Percentiles rank a stretch among this genome's conserved stretches.
Evolutionary conservation across 2,329 filamentous ascomycete genomes (phyloP).

Genomic region (Colletotrichum filicis): DNA sequence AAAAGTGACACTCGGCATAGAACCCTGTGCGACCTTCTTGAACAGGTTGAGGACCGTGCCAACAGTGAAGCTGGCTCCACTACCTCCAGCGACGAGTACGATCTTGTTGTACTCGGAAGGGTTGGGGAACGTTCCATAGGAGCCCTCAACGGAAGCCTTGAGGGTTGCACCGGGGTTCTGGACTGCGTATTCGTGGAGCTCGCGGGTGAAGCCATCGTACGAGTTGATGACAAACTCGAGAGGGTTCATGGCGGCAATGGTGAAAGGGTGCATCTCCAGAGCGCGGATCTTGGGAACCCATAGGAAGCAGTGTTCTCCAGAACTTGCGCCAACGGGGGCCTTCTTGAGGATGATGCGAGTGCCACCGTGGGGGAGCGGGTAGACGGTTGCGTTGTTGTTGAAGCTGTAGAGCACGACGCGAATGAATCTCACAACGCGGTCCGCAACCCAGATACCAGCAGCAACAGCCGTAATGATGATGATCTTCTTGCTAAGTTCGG

Average conservation of each 20-base stretch:
- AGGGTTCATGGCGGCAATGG: conserved; percentile 63
- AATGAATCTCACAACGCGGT: conserved; percentile 59
- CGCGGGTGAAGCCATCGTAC: conserved; percentile 65
- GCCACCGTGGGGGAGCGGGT: conserved; percentile 63
- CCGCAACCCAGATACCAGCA: conserved; percentile 60
- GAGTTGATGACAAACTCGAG: conserved; percentile 69
- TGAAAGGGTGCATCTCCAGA: conserved; percentile 73
- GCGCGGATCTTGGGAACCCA: conserved; percentile 69
- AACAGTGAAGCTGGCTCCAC: conserved; percentile 67
- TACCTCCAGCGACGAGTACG: conserved; percentile 51
- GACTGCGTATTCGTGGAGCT: conserved; percentile 57
- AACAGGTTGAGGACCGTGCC: conserved; percentile 52
- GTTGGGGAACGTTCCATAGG: conserved; percentile 64
- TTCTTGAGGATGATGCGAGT: conserved; percentile 66
- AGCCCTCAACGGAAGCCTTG: conserved; percentile 62
- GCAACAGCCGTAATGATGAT: conserved; percentile 54
- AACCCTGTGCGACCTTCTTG: conserved; percentile 37
- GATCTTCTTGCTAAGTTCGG: conserved; percentile 53
- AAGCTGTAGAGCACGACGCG: conserved; percentile 56
- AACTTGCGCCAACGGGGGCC: conserved; percentile 55
- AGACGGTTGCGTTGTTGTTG: conserved; percentile 64
- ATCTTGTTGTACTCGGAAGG: conserved; percentile 43
- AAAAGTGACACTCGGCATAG: conserved; percentile 46
- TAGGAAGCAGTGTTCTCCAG: conserved; percentile 72
- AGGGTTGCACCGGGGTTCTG: conserved; percentile 54